phyloP scores from a whole-genome alignment of 805 yeast species.

The Danielozyma ontarioensis region DNA sequence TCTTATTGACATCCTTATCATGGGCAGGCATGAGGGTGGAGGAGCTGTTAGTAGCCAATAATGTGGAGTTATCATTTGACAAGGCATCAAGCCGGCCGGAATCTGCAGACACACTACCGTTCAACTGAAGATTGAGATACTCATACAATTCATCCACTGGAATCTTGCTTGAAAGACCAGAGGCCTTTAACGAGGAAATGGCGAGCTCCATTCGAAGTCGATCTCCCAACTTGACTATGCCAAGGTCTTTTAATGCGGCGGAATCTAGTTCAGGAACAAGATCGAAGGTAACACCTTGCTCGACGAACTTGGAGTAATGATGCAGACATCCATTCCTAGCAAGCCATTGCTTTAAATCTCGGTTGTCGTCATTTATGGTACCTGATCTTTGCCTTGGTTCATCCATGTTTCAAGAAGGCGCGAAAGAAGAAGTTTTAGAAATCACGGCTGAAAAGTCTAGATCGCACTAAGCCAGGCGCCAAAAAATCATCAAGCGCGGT shows the following conservation, averaged over 20 bases:
- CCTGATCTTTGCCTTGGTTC: not conserved
- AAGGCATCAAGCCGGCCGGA: not conserved
- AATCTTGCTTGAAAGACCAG: constrained; percentile 20
- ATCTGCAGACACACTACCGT: not conserved
- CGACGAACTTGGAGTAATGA: constrained; percentile 28
- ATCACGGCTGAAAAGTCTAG: no score
- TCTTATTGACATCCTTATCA: constrained; percentile 22
- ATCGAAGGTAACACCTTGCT: constrained; percentile 53
- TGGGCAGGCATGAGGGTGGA: not conserved
- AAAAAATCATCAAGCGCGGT: no score
- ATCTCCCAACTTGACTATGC: constrained; percentile 78
- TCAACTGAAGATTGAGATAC: constrained; percentile 10
- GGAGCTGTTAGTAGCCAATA: not conserved
- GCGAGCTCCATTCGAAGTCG: constrained; percentile 63
- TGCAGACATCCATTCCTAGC: constrained; percentile 30
- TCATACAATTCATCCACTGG: constrained; percentile 22
- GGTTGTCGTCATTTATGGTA: not conserved
- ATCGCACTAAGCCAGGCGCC: no score
- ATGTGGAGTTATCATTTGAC: constrained; percentile 5
- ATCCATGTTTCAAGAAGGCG: no score
- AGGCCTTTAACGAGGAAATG: constrained; percentile 41
- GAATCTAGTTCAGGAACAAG: constrained; percentile 58
- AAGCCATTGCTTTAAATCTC: constrained; percentile 33
- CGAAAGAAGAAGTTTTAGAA: no score
- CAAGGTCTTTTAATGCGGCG: constrained; percentile 63